These are phyloP conservation scores for Rhinocladiella mackenziei DNA, from an alignment of 2,329 filamentous ascomycete species.

Conservation along the genomic window DNA sequence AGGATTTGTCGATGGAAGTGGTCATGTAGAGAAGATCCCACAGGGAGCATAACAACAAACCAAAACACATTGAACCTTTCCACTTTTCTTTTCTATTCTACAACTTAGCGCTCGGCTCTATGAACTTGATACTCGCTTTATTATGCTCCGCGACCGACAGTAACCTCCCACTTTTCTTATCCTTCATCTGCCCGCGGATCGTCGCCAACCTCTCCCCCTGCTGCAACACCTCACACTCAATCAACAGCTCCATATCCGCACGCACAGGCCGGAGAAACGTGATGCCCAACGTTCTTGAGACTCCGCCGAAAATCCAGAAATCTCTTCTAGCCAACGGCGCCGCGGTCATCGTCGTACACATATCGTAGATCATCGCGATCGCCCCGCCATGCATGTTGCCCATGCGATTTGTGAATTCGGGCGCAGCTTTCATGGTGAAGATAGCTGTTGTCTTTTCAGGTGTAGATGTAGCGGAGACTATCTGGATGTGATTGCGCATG, in stretches of 20 bases:
- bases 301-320: constrained; percentile 17
- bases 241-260: constrained; percentile 7
- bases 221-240: constrained; percentile 18
- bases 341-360: constrained; percentile 17
- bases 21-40: too few relatives aligned
- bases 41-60: too few relatives aligned
- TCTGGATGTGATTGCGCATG: constrained; percentile 11
- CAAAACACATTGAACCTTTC: too few relatives aligned
- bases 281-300: constrained; percentile 16
- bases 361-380: constrained; percentile 17
- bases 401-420: constrained; percentile 16
- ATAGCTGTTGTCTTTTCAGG: constrained; percentile 7
- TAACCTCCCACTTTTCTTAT: constrained; percentile 12
- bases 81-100: too few relatives aligned
- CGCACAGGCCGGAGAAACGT: constrained; percentile 18
- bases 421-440: constrained; percentile 16
- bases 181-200: constrained; percentile 13
- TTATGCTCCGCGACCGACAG: constrained; percentile 18
- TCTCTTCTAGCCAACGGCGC: constrained; percentile 14
- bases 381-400: constrained; percentile 17
- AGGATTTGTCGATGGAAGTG: too few relatives aligned
- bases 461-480: constrained; percentile 9
- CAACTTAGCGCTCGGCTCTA: too few relatives aligned
- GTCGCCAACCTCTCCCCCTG: constrained; percentile 5
- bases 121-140: constrained; percentile 18